A percentile compares a stretch with the other conserved stretches of the same genome.
Conservation (phyloP, 2,329 filamentous ascomycete genomes). For the Verticillium longisporum region DNA sequence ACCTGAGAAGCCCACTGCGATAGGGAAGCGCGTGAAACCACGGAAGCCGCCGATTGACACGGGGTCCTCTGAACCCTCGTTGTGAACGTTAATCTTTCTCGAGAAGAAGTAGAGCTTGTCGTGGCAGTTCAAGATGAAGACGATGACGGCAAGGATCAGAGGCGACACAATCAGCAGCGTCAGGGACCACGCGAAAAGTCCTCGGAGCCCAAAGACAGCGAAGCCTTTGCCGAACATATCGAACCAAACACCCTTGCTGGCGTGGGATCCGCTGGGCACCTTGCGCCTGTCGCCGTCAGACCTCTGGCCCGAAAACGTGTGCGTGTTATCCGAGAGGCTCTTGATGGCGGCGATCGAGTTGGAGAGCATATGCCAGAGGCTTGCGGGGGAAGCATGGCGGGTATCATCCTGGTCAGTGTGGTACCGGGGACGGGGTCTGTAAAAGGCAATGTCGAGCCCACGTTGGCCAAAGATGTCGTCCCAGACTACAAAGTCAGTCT, state of each 20-base stretch:
- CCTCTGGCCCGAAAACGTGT: constrained; percentile 56
- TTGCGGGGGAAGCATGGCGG: constrained; percentile 63
- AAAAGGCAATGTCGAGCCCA: constrained; percentile 89
- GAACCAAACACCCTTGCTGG: constrained; percentile 79
- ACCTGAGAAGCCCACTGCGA: constrained; percentile 63
- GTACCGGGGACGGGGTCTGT: constrained; percentile 76
- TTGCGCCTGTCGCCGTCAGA: constrained; percentile 50
- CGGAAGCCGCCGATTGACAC: constrained; percentile 67
- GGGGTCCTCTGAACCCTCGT: constrained; percentile 47
- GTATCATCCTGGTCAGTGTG: constrained; percentile 87
- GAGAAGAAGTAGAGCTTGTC: constrained; percentile 90
- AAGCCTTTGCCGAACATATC: constrained; percentile 79
- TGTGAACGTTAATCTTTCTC: constrained; percentile 46
- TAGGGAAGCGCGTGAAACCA: constrained; percentile 77
- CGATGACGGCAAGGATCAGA: constrained; percentile 61
- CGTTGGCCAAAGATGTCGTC: constrained; percentile 66
- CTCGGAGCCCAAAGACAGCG: constrained; percentile 71
- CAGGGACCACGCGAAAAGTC: constrained; percentile 82
- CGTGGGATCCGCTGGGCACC: constrained; percentile 54
- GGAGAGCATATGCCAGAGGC: constrained; percentile 93
- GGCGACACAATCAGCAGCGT: constrained; percentile 76
- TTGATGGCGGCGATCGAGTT: constrained; percentile 69
- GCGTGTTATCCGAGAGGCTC: constrained; percentile 61
- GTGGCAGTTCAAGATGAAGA: constrained; percentile 58
- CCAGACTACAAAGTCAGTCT: constrained; percentile 87